Base-by-base conservation (phyloP, 2,329 filamentous ascomycete species). In the Pseudocercospora pini-densiflorae region DNA sequence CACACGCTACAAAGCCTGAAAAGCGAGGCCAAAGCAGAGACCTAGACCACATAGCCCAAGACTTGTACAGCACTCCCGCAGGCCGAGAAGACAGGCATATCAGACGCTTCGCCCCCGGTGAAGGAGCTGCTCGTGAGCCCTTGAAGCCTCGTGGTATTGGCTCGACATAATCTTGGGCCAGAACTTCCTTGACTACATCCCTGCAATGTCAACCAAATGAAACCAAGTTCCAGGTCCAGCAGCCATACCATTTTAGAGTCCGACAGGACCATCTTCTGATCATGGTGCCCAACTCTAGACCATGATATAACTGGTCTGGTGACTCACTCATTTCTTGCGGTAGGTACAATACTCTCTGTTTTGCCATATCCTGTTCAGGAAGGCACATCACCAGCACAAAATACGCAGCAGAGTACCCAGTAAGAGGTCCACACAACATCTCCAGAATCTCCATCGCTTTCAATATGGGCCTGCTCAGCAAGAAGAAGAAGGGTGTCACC, bases 401-500 rank as follows among this genome's bases (percentile, higher is more conserved):
- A 43, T 19, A 1, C 16, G 40, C 40, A 43, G 40, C 40, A 43
- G 3, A 3, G 19, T 43, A 43, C 16, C 5, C 16, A 43, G 16
- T 0, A n/a, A n/a, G 8, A 43, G 5, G 12, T 40, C 36, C 14
- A 19, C 33, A 1, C 10, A 55, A 6, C 36, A 61, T 31, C 29
- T 24, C 7, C 36, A 53, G 33, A 21, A 57, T 24, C 49, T 8
- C 16, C 16, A 43, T 2, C 16, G 16, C 16, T 19, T 43, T 31
- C 19, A 63, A 21, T 55, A 66, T 66, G 64, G 60, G 64, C 29
- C 43, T 63, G 8, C 45, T 66, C 8, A 51, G 59, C 57, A 64
- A 61, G 49, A 66, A 57, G 60, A 62, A 31, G 5, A 59, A 62
- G 33, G 36, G 55, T 10, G 55, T 58, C 16, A 27, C 31, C 21